A percentile compares a stretch with the other conserved stretches of the same genome.
These are phyloP conservation scores for Fimicolochytrium jonesii DNA, from an alignment of 192 early-diverging fungal genomes.

Conservation along the genomic window DNA sequence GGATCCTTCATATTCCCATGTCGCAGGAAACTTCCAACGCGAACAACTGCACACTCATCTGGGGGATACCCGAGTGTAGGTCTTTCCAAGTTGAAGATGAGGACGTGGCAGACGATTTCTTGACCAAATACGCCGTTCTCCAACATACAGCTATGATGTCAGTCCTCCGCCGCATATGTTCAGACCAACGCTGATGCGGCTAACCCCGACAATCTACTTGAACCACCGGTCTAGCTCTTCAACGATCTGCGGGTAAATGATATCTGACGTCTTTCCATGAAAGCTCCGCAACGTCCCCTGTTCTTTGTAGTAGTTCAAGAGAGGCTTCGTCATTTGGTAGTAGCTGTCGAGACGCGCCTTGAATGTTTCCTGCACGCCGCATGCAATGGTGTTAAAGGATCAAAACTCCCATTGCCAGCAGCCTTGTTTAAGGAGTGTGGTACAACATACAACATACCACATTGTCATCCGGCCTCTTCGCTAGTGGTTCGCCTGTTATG, in stretches of 20 bases:
- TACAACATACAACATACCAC: conserved; percentile 26
- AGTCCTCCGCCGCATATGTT: too few relatives aligned
- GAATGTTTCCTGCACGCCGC: conserved; percentile 69
- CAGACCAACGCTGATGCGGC: too few relatives aligned
- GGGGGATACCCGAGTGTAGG: too few relatives aligned
- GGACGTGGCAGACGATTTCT: too few relatives aligned
- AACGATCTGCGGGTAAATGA: conserved; percentile 86
- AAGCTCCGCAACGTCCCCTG: conserved; percentile 65
- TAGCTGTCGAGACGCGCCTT: conserved; percentile 73
- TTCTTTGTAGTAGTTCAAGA: conserved; percentile 78
- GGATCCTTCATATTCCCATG: too few relatives aligned
- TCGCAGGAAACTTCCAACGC: too few relatives aligned
- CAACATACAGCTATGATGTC: too few relatives aligned
- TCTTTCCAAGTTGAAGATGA: too few relatives aligned
- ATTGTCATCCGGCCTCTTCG: conserved; percentile 84
- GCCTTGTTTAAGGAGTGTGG: background rate
- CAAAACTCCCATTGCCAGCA: background rate
- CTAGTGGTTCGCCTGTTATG: conserved; percentile 87
- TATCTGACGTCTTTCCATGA: conserved; percentile 69
- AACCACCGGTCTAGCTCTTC: conserved; percentile 16
- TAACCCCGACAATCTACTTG: background rate
- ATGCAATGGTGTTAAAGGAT: background rate
- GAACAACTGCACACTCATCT: too few relatives aligned
- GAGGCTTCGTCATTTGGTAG: conserved; percentile 69
- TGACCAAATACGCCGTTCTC: too few relatives aligned